phyloP scores from a whole-genome alignment of 2,329 filamentous ascomycete species.

The Aaosphaeria arxii region DNA sequence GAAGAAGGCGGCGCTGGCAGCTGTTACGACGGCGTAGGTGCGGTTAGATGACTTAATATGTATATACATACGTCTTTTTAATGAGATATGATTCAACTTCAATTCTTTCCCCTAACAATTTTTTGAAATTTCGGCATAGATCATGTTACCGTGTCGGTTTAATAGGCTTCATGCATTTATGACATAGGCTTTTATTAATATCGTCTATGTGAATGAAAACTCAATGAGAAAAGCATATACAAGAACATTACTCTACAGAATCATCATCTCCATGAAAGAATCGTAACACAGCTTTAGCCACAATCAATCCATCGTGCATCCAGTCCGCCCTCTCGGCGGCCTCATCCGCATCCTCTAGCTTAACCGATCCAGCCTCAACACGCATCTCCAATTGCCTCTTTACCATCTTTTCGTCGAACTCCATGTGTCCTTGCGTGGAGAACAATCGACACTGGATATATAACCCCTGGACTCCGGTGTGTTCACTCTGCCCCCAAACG shows the following conservation, averaged over 20 bases:
- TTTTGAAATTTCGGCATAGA: no score
- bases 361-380: slow-evolving; percentile 42
- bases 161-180: no score
- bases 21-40: background rate
- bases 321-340: slow-evolving; percentile 28
- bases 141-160: no score
- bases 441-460: slow-evolving; percentile 47
- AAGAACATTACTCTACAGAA: slow-evolving; percentile 1
- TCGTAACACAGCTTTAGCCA: slow-evolving; percentile 27
- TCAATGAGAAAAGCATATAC: background rate
- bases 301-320: slow-evolving; percentile 28
- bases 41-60: no score
- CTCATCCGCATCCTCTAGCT: slow-evolving; percentile 34
- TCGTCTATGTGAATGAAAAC: no score
- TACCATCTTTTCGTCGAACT: slow-evolving; percentile 47
- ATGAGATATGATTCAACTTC: no score
- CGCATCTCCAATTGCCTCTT: slow-evolving; percentile 44
- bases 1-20: background rate
- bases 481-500: slow-evolving; percentile 47
- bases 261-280: slow-evolving; percentile 35
- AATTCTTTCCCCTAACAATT: no score
- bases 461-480: slow-evolving; percentile 45
- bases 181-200: no score
- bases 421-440: slow-evolving; percentile 47
- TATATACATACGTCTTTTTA: no score